Evolutionary conservation across 768 basidiomycete genomes (phyloP), one percentile per base, ranked within the genome.

Genomic region (Lactarius deliciosus): DNA sequence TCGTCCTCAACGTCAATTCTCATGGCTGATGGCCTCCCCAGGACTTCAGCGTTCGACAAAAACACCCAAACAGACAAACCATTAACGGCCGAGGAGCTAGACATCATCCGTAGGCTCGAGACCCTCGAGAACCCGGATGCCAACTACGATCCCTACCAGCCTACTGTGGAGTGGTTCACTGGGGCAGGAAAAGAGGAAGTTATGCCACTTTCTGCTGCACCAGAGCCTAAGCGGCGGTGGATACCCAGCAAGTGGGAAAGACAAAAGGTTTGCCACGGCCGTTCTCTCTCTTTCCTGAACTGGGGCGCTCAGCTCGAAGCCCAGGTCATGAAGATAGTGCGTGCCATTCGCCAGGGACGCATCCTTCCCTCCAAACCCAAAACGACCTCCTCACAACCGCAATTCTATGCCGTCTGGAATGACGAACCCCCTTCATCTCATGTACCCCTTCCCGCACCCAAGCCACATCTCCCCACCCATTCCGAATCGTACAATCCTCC

Each of bases 201-300:
- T 25, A 98, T 95, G 94, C 97, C 97, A 28, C 77, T 99, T 16
- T 92, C 90, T 13, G 86, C 87, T 36, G 91, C 91, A 32, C 93
- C 95, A 2, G 95, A 98, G 75, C 97, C 97, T 22, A 99, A 99
- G 78, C 85, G 94, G 62, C 85, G 97, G 57, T 99, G 96, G 88
- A 84, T 98, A 15, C 94, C 96, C 16, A 96, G 94, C 79, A 98
- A 96, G 81, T 99, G 97, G 97, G 97, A 98, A 79, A 98, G 97
- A 78, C 89, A 97, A 83, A 99, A 99, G 86, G 96, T 94, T 73
- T 62, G 75, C 5, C 40, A 65, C 50, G 18, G 20, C 22, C 1
- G 0, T 28, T 13, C 25, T 30, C 54, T 7, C 8, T 11, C 30
- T 18, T 18, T 3, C 30, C 57, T 28, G 38, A 15, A 50, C 50